Evolutionary conservation across 495 filamentous ascomycete genomes (phyloP), one percentile per base, ranked within the genome.

Genomic region (Hypoxylon subgilvum): DNA sequence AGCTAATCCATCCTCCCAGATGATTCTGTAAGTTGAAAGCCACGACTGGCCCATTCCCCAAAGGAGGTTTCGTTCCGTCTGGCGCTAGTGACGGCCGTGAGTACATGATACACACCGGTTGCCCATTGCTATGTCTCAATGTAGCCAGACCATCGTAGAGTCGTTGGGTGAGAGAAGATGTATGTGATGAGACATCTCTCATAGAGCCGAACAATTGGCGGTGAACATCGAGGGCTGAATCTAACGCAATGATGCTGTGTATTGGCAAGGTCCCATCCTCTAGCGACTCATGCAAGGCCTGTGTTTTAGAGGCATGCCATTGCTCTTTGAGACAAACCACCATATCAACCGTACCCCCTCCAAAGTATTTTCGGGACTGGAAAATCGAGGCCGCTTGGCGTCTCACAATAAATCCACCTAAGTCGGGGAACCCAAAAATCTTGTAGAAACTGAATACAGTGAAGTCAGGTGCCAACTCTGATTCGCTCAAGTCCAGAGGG

Each of bases 311-410:
- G 1, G 84, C 86, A 76, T 93, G 87, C 86, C 88, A 95, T 49
- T 81, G 78, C 57, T 86, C 84, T 56, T 77, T 83, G 18, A 76
- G 65, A 38, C 75, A 84, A 9, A 80, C 66, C 10, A 85, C 79
- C 82, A 94, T 88, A 58, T 96, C 92, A 1, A 96, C 92, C 0
- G 93, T 97, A 4, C 93, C 93, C n/a, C 93, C 93, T 1, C 93
- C 93, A 69, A 97, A 97, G 65, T 93, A 97, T 60, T 73, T 82
- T 35, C 91, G 83, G 18, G 78, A 74, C 31, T 75, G 70, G 34
- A 96, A 83, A 1, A 88, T 74, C 17, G 74, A 66, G 0, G 79
- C 84, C n/a, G 87, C 80, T 27, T 78, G 78, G 55, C 91, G 90
- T 34, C 88, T 82, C 6, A 97, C 86, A 45, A 97, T 88, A 68